phyloP scores from a whole-genome alignment of 768 basidiomycete genomes.

The Podaxis rugospora region DNA sequence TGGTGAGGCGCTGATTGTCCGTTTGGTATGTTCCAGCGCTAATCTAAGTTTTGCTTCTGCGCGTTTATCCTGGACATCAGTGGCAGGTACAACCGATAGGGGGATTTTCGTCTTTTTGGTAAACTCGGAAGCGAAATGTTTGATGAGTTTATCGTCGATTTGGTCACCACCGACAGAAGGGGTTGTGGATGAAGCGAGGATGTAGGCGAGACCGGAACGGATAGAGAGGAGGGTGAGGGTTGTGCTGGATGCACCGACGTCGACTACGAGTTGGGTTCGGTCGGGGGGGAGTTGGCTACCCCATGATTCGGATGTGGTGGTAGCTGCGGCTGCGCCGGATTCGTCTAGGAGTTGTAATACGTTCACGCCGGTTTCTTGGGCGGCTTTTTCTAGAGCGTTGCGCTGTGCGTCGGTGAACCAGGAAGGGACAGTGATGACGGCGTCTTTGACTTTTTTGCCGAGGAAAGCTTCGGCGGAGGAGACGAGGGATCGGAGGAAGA shows the following conservation, averaged over 20 bases:
- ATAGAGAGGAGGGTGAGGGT: conserved; percentile 67
- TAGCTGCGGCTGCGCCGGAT: conserved; percentile 68
- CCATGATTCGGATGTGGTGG: conserved; percentile 46
- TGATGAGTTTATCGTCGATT: conserved; percentile 80
- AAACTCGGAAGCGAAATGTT: conserved; percentile 93
- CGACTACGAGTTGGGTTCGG: conserved; percentile 76
- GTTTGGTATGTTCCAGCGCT: conserved; percentile 92
- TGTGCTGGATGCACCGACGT: conserved; percentile 74
- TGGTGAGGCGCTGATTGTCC: conserved; percentile 82
- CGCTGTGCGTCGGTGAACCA: conserved; percentile 69
- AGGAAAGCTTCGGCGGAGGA: conserved; percentile 90
- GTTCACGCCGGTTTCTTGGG: conserved; percentile 73
- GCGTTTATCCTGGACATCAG: conserved; percentile 61
- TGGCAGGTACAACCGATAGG: conserved; percentile 51
- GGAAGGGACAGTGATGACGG: conserved; percentile 80
- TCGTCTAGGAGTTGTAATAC: conserved; percentile 89
- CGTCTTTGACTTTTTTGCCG: conserved; percentile 70
- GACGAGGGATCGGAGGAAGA: conserved; percentile 82
- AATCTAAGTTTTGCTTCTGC: conserved; percentile 92
- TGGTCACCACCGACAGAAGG: conserved; percentile 57
- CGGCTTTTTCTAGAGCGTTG: conserved; percentile 68
- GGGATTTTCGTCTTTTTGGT: conserved; percentile 90
- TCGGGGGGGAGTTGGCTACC: conserved; percentile 42
- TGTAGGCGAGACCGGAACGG: conserved; percentile 68
- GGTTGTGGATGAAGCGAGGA: conserved; percentile 50